Evolutionary conservation across 352 stramenopile genomes (phyloP).

Genomic region (Pythium monospermum): DNA sequence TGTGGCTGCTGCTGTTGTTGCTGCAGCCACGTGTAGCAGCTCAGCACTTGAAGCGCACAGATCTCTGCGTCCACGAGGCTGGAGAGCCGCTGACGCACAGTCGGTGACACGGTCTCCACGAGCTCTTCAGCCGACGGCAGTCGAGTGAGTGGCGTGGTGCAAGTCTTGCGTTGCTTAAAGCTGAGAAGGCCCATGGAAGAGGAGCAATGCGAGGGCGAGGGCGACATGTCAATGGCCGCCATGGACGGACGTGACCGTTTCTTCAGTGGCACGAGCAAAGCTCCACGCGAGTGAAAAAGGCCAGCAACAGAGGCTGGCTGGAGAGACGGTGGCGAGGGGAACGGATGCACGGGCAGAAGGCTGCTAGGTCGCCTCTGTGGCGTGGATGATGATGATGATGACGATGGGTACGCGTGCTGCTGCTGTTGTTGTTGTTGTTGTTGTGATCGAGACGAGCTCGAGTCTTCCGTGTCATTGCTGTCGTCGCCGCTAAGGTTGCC

Average conservation of each 20-base stretch:
- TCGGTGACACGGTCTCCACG: slow-evolving; percentile 63
- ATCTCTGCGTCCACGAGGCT: slow-evolving; percentile 75
- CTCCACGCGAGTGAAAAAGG: neutral
- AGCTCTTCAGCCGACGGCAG: slow-evolving; percentile 77
- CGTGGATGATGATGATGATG: no score
- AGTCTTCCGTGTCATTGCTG: slow-evolving; percentile 26
- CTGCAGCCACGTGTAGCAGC: slow-evolving; percentile 62
- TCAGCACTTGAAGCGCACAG: slow-evolving; percentile 77
- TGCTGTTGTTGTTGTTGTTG: neutral
- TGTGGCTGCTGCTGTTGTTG: slow-evolving; percentile 33
- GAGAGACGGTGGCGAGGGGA: slow-evolving; percentile 2
- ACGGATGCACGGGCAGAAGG: slow-evolving; percentile 16
- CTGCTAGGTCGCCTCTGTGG: slow-evolving; percentile 3
- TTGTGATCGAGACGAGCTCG: slow-evolving; percentile 8
- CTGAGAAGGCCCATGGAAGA: neutral
- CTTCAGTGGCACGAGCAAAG: neutral
- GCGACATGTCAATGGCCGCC: neutral
- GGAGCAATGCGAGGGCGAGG: neutral
- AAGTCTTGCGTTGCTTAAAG: slow-evolving; percentile 23
- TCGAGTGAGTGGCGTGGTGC: slow-evolving; percentile 17
- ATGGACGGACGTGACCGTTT: slow-evolving; percentile 5
- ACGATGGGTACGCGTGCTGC: neutral
- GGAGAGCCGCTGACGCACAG: slow-evolving; percentile 59
- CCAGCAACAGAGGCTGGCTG: neutral
- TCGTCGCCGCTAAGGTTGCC: slow-evolving; percentile 57